A percentile compares a stretch with the other conserved stretches of the same genome.
phyloP scores from a whole-genome alignment of 129 eudicot species.

The Flaveria linearis region DNA sequence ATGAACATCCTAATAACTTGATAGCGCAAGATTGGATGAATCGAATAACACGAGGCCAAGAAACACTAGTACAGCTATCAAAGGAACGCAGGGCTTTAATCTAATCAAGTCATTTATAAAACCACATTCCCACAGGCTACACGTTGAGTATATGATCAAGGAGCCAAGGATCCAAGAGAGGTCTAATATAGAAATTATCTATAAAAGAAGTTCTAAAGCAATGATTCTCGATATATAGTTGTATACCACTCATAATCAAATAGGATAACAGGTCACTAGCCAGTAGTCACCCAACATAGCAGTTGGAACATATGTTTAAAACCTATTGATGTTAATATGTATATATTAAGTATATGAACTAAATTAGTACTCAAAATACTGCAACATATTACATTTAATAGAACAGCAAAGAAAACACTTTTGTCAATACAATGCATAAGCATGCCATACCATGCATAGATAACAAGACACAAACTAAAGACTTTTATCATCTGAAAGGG shows the following conservation, averaged over 20 bases:
- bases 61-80: background rate
- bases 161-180: no score
- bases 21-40: background rate
- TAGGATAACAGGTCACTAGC: background rate
- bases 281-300: background rate
- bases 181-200: no score
- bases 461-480: background rate
- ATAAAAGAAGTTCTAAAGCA: no score
- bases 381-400: background rate
- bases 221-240: background rate
- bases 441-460: slow-evolving; percentile 15
- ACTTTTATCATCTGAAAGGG: background rate
- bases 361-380: background rate
- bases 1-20: background rate
- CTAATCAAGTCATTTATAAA: background rate
- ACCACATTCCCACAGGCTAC: background rate
- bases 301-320: background rate
- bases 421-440: background rate
- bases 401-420: background rate
- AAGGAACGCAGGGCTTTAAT: background rate
- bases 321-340: no score
- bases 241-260: background rate
- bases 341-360: background rate
- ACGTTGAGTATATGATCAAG: background rate
- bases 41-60: background rate